A percentile compares a stretch with the other conserved stretches of the same genome.
Evolutionary conservation across 345 rosid genomes (phyloP).

Genomic region (Lumnitzera racemosa): DNA sequence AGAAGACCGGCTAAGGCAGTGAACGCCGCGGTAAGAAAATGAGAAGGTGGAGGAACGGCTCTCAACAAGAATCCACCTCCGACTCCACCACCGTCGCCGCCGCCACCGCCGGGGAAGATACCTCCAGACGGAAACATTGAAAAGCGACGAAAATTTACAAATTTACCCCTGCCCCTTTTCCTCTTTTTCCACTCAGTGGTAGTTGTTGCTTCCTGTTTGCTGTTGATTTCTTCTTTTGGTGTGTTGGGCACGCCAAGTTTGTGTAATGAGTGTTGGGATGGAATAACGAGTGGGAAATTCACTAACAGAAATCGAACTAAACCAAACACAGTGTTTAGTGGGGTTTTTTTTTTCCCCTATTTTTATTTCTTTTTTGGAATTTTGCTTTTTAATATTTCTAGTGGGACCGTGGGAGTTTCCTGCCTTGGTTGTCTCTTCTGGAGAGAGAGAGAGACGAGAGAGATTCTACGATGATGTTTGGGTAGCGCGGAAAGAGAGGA

Average conservation of each 20-base stretch:
- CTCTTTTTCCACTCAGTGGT: background rate
- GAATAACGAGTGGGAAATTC: no score
- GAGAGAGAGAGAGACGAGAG: constrained; percentile 9
- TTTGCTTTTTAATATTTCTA: background rate
- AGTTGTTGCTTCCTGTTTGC: no score
- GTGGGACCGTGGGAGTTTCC: no score
- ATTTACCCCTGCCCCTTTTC: constrained; percentile 6
- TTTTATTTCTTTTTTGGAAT: background rate
- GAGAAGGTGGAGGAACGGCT: constrained; percentile 17
- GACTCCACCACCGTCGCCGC: constrained; percentile 30
- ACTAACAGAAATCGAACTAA: no score
- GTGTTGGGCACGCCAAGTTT: no score
- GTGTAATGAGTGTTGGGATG: no score
- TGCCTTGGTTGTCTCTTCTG: constrained; percentile 12
- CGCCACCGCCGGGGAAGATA: constrained; percentile 4
- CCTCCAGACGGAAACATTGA: constrained; percentile 14
- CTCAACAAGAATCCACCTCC: constrained; percentile 42
- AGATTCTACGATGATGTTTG: background rate
- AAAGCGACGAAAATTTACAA: background rate
- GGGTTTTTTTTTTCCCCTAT: background rate
- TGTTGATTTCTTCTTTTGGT: no score
- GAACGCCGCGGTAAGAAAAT: constrained; percentile 18
- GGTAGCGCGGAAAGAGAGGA: no score
- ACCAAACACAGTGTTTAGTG: no score
- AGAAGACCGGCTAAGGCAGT: constrained; percentile 42